Evolutionary conservation across 768 basidiomycete genomes (phyloP).

Genomic region (Cystofilobasidium bisporidii): DNA sequence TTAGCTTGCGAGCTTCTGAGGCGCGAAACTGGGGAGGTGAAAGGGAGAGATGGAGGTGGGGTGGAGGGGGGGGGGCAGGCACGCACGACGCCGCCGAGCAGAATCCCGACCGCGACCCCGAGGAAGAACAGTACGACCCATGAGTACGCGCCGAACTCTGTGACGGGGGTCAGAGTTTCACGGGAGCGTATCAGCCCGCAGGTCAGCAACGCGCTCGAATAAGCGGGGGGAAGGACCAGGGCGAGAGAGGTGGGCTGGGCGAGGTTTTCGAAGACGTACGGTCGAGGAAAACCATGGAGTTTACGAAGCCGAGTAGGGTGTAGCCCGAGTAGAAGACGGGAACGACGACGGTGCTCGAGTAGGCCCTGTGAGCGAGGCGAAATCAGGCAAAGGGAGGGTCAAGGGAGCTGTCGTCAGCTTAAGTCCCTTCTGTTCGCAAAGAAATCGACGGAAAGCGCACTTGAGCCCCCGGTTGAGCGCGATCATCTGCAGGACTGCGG

Average conservation of each 20-base stretch:
- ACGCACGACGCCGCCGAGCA: conserved; percentile 23
- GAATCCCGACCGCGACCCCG: conserved; percentile 5
- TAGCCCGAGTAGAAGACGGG: conserved; percentile 26
- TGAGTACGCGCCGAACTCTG: conserved; percentile 16
- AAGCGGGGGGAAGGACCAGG: no score
- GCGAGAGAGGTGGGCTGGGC: no score
- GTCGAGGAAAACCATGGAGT: conserved; percentile 8
- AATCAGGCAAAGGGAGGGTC: neutral
- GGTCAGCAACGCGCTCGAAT: no score
- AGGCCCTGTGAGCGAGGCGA: neutral
- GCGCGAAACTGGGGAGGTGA: no score
- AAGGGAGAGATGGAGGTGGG: neutral
- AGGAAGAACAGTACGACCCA: conserved; percentile 17
- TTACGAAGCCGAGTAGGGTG: conserved; percentile 24
- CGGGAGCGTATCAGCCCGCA: neutral
- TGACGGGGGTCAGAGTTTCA: conserved; percentile 7
- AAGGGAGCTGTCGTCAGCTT: no score
- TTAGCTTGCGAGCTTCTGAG: no score
- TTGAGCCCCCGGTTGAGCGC: conserved; percentile 26
- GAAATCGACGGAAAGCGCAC: neutral
- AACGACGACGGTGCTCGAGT: conserved; percentile 23
- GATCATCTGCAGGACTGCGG: conserved; percentile 22
- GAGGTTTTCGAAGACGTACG: no score
- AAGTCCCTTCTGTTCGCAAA: neutral
- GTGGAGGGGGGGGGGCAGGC: neutral